Evolutionary conservation across 441 rosid species (phyloP), one percentile per base, ranked within the genome.

Genomic region (Erodium trifolium): DNA sequence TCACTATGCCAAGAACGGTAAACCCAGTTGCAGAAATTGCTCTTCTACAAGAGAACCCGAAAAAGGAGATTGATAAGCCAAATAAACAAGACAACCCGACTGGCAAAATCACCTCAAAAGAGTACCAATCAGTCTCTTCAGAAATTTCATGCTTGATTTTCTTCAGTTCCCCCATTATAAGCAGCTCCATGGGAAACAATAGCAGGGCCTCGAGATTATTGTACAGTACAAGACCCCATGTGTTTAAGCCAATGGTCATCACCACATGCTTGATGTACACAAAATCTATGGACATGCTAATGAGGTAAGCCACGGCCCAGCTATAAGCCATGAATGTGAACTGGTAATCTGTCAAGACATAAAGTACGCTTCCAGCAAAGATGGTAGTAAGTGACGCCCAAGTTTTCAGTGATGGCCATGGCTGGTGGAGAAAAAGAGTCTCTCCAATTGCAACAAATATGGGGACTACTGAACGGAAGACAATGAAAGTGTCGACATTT

Each of bases 251-350:
- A 23, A 89, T 88, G 35, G 98, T 93, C 98, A 91, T 91, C 1
- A 93, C 98, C 29, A 91, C 98, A 60, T 93, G 97, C 87, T 93
- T 93, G 70, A 93, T 93, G 76, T 91, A 93, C 23, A 93, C 99
- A 72, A 93, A 93, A 77, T 93, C 99, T 12, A 93, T 82, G 0
- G 97, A 79, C 99, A 93, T 93, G 76, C 96, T 87, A 66, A 91
- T 78, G 3, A 91, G 78, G 81, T 93, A 93, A 67, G 99, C 96
- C 0, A 86, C 67, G 66, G 97, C 97, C 97, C 99, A 93, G 66
- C 83, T 82, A 73, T 93, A 93, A 0, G 97, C 99, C 17, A 83
- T 85, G n/a, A 91, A 41, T 0, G 95, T 87, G 79, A 93, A 93
- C 78, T 91, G 96, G 68, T 87, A 87, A 79, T 93, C 99, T 0